Conservation (phyloP, 805 yeast genomes). For the Komagataella pseudopastoris region DNA sequence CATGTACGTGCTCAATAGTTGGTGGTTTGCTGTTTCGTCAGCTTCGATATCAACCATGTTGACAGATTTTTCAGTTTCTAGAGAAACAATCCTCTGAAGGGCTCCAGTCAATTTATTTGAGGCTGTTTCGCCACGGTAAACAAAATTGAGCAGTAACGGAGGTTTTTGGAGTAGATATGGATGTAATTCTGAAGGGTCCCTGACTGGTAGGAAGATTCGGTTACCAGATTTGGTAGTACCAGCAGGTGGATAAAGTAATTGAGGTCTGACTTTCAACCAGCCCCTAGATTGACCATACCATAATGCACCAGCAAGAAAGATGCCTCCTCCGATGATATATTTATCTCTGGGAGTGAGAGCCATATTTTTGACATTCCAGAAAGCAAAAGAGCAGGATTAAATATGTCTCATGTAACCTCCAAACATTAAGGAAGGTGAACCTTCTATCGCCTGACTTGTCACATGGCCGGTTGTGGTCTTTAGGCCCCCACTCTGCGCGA, state of each 20-base stretch:
- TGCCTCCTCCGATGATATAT: conserved; percentile 15
- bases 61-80: conserved; percentile 34
- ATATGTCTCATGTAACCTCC: not conserved
- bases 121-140: conserved; percentile 46
- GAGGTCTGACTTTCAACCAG: conserved; percentile 17
- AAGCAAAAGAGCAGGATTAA: too few relatives aligned
- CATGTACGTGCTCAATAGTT: conserved; percentile 33
- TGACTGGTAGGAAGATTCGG: conserved; percentile 37
- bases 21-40: conserved; percentile 52
- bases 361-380: conserved; percentile 1
- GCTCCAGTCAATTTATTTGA: conserved; percentile 53
- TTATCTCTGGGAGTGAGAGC: conserved; percentile 14
- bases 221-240: conserved; percentile 17
- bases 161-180: conserved; percentile 34
- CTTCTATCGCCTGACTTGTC: not conserved
- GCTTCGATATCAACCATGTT: conserved; percentile 61
- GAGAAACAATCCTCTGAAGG: conserved; percentile 35
- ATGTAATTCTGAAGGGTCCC: conserved; percentile 42
- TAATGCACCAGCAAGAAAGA: conserved; percentile 12
- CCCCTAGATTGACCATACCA: conserved; percentile 9
- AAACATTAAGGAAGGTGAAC: not conserved
- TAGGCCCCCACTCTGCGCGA: not conserved
- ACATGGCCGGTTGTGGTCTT: not conserved
- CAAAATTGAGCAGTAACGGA: conserved; percentile 63
- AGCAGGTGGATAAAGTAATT: conserved; percentile 23